Evolutionary conservation across 768 basidiomycete genomes (phyloP).

Genomic region (Tylopilus balloui): DNA sequence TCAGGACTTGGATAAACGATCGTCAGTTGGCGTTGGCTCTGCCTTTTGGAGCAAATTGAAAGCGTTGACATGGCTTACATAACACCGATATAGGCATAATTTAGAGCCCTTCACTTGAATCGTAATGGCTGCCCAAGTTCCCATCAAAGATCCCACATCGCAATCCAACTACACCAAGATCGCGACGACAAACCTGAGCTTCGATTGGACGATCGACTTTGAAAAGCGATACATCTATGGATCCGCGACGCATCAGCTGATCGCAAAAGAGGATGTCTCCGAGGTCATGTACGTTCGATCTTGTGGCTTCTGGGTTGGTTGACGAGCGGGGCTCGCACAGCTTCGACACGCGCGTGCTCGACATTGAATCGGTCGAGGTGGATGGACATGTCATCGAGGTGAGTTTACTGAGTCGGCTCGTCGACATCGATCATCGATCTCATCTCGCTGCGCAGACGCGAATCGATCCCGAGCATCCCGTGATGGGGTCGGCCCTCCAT

Average conservation of each 20-base stretch:
- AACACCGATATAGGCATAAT: too few relatives aligned
- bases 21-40: too few relatives aligned
- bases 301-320: not conserved
- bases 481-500: slow-evolving; percentile 75
- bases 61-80: too few relatives aligned
- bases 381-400: slow-evolving; percentile 44
- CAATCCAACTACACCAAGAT: slow-evolving; percentile 56
- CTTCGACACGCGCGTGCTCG: slow-evolving; percentile 51
- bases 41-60: too few relatives aligned
- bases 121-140: slow-evolving; percentile 14
- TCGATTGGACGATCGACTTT: slow-evolving; percentile 61
- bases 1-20: too few relatives aligned
- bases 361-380: slow-evolving; percentile 52
- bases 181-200: slow-evolving; percentile 43
- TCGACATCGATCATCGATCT: not conserved
- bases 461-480: slow-evolving; percentile 53
- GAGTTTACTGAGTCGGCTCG: slow-evolving; percentile 16
- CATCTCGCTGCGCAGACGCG: slow-evolving; percentile 32
- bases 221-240: slow-evolving; percentile 42
- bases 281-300: slow-evolving; percentile 38
- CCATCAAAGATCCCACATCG: slow-evolving; percentile 28
- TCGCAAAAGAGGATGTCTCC: slow-evolving; percentile 35
- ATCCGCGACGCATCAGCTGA: slow-evolving; percentile 41
- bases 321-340: slow-evolving; percentile 17
- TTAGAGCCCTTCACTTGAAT: too few relatives aligned